Evolutionary conservation across 306 rosid species (phyloP), one percentile per base, ranked within the genome.

Genomic region (Dalbergia cochinchinensis): DNA sequence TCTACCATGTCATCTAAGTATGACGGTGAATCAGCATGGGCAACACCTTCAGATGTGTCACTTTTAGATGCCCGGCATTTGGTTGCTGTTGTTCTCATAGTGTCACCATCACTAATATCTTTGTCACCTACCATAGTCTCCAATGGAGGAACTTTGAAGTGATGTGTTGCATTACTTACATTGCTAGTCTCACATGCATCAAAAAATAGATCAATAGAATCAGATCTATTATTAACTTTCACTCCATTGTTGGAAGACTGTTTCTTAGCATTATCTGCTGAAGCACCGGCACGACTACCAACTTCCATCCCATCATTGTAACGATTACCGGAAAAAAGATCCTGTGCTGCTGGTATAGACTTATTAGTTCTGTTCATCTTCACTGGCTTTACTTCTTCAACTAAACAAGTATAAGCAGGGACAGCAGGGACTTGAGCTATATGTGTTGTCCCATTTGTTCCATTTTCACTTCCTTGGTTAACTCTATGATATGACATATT

Each of bases 401-500:
- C 33, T 80, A 90, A 50, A 78, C 83, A 64, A 0, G 97, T 87
- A 78, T 88, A 91, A 41, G 89, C 95, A 65, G 91, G 94, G 79
- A 88, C 88, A 66, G 92, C 92, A 65, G 76, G 88, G 60, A 91
- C 86, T 64, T 88, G 84, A 71, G 94, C 90, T 48, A 93, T 81
- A 65, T 84, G 89, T 9, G 88, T 88, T 12, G 86, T 83, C 51
- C 86, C 91, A 26, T 80, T 76, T 5, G 87, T 39, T 63, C 90
- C 85, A 74, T 74, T 80, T 62, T 83, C 88, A 78, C 73, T 86
- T 83, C 94, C 94, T 66, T 53, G 89, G 86, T 84, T 91, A 76
- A 85, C 75, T 84, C 87, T 90, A 84, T 90, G 79, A 83, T 86
- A 91, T n/a, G 97, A 87, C 89, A 89, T 81, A 71, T 71, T 92